Base-by-base conservation (phyloP, 2,329 filamentous ascomycete genomes). In the Botryosphaeria dothidea region DNA sequence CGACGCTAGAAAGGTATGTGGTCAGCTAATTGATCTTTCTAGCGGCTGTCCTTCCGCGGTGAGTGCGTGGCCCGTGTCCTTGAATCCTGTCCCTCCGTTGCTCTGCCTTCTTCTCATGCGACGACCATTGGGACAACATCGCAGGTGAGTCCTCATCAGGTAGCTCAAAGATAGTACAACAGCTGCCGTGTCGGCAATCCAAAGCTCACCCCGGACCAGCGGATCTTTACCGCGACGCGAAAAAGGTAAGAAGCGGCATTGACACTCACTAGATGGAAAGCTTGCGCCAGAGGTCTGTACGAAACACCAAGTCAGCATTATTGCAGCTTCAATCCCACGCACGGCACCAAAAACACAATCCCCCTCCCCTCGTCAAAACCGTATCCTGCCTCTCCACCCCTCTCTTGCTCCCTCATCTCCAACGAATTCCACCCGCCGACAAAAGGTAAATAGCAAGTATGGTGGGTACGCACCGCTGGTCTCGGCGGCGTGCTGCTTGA, bases 241-340 rank as follows among this genome's bases (percentile, higher is more conserved):
- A n/a, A 60, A 60, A 34, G 56, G 41, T 23, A 36, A 25, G 41
- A 25, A 5, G 21, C 19, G 48, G 36, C 19, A 36, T 29, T 43
- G 41, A 46, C 71, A 83, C 91, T 82, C 92, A 97, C 93, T 92
- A 98, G 85, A 97, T 85, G 70, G 92, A 95, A 74, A 98, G 90
- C 86, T 96, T 98, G 81, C 88, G 89, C 95, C 95, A 99, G 75
- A 97, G 88, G 75, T 92, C 94, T 97, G 77, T 64, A 66, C 63
- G 69, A 67, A 65, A 41, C 21, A 51, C 6, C 3, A 13, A 51
- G 23, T 62, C 25, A 62, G 58, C 45, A 43, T 36, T 38, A 11
- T 36, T 38, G 9, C 45, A 51, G 2, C 21, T 25, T 17, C 21
- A 51, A 38, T 34, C 23, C 19, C 45, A n/a, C 43, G 7, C 11